Base-by-base conservation (phyloP, 805 yeast species). In the Hanseniaspora nectarophila region DNA sequence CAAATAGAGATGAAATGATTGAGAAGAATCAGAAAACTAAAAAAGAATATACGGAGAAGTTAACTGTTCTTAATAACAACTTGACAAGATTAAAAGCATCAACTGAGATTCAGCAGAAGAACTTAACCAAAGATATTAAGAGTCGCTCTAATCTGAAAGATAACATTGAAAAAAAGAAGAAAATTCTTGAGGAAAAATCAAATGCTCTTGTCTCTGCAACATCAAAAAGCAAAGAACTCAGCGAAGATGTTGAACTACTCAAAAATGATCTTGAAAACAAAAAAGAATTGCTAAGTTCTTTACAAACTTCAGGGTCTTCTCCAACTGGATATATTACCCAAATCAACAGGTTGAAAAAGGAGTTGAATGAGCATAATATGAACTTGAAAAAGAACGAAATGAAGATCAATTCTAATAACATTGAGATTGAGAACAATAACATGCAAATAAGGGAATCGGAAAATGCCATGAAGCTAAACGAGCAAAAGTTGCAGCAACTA, bases 241-340 rank as follows among this genome's bases (percentile, higher is more conserved):
- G n/a, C 67, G 46, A 34, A 5, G 24, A 45, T 26, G 8, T 83
- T 21, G 68, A 65, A 2, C 60, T 62, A 0, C 57, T 78, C 51
- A 80, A 78, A 55, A 70, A 67, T 5, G 71, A 72, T 13, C 71
- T 75, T 44, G 69, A 71, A 32, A 73, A 71, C 54, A 85, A 84
- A 58, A 90, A 85, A 59, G 96, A 89, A 56, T 71, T 89, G 10
- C 67, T 86, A 9, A 83, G 92, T 0, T 81, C 94, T 0, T 70
- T 89, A 38, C 80, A 88, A 0, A 86, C 95, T 0, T 96, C 97
- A 59, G 80, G 89, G n/a, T 84, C 95, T 0, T 77, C 94, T 0
- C 80, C 77, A 59, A 81, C 84, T 32, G 96, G 96, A 8, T 89
- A 85, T 64, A 68, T 73, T 56, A 74, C 81, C 2, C 95, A 87